Evolutionary conservation across 2,329 filamentous ascomycete genomes (phyloP), one percentile per base, ranked within the genome.

Genomic region (Diaporthe sp.): DNA sequence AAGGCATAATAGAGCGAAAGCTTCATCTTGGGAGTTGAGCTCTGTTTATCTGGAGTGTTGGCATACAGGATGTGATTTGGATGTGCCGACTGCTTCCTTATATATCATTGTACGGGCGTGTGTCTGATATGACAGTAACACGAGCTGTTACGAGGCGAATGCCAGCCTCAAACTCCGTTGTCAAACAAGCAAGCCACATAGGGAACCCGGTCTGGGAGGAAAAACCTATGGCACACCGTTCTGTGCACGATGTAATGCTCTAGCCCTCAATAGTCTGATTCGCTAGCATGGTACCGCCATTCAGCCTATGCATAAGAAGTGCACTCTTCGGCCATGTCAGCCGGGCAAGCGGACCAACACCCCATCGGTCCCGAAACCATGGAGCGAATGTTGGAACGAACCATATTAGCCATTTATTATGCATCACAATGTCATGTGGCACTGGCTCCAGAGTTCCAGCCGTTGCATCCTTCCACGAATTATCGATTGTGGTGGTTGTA

Each of bases 261-360:
- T 68, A 68, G 65, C n/a, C n/a, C 37, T 39, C 46, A 53, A 68
- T 68, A 68, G 65, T 53, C 65, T 39, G 12, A 15, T 28, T 17
- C n/a, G n/a, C 13, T 46, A 53, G 15, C 17, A 53, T n/a, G 65
- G 65, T 68, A 68, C 65, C 65, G 65, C 31, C 34, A 53, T 68
- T 68, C 46, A 53, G 65, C 46, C 65, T 68, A 68, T 39, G 65
- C 65, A 53, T 12, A n/a, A 39, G 17, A 2, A 6, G 31, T 19
- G 31, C 46, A 37, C n/a, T 53, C 15, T 68, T 53, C 31, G 46
- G 46, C 8, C 34, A 39, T 19, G 15, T 17, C 46, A 42, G 46
- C 65, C 65, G 65, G 65, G 12, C 7, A 53, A 49, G n/a, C 65
- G 65, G 46, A 25, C 10, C 8, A 53, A 19, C n/a, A 9, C 8